Evolutionary conservation across 495 filamentous ascomycete species (phyloP).

Genomic region (Hypoxylon intermedium): DNA sequence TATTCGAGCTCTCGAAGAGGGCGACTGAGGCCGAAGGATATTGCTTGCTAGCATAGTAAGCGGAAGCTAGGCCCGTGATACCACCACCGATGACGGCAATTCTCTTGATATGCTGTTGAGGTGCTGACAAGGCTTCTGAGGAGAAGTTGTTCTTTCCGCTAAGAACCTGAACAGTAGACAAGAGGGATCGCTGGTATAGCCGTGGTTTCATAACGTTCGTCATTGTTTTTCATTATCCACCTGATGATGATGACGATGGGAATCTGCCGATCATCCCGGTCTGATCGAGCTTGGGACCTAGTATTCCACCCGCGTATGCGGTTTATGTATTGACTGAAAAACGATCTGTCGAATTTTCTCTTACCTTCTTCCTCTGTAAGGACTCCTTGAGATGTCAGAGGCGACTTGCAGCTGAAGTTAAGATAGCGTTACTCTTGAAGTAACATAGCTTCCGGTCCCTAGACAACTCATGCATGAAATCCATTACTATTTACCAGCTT

Average conservation of each 20-base stretch:
- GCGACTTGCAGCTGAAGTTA: background rate
- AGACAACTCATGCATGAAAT: background rate
- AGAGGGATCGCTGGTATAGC: background rate
- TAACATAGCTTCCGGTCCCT: slow-evolving; percentile 4
- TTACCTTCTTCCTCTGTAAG: background rate
- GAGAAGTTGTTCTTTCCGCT: background rate
- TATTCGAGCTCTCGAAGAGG: slow-evolving; percentile 71
- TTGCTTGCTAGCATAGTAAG: slow-evolving; percentile 67
- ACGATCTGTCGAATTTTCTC: background rate
- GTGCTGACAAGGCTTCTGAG: background rate
- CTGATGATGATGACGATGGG: background rate
- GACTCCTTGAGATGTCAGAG: background rate
- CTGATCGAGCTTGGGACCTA: background rate
- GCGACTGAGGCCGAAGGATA: slow-evolving; percentile 60
- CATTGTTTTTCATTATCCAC: background rate
- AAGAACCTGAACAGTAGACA: background rate
- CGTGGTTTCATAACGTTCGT: background rate
- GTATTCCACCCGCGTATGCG: too few species aligned
- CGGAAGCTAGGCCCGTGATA: slow-evolving; percentile 81
- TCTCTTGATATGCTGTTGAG: slow-evolving; percentile 34
- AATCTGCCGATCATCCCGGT: too few species aligned
- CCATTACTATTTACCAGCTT: background rate
- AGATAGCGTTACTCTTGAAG: slow-evolving; percentile 1
- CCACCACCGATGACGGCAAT: slow-evolving; percentile 84
- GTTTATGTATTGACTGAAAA: too few species aligned